Evolutionary conservation across 2,329 filamentous ascomycete species (phyloP).

Genomic region (Penicillium sp.): DNA sequence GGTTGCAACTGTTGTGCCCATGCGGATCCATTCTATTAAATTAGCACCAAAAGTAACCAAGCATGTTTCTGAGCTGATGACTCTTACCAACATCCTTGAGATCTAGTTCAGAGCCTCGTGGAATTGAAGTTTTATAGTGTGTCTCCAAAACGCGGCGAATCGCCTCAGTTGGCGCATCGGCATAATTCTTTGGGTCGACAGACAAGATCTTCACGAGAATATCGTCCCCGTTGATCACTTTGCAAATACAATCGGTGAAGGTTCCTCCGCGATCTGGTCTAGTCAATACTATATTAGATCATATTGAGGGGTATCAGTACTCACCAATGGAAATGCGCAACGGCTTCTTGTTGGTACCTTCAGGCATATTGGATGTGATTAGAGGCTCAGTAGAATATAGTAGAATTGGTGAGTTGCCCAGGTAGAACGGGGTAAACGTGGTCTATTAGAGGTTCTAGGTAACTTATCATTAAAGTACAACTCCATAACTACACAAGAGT

Average conservation of each 20-base stretch:
- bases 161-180: slow-evolving; percentile 58
- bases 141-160: slow-evolving; percentile 18
- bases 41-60: neutral
- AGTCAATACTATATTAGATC: neutral
- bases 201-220: slow-evolving; percentile 81
- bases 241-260: slow-evolving; percentile 17
- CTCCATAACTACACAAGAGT: neutral
- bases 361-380: slow-evolving; percentile 2
- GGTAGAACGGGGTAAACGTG: neutral
- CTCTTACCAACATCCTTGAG: slow-evolving; percentile 14
- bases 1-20: slow-evolving; percentile 89
- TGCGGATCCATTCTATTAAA: slow-evolving; percentile 59
- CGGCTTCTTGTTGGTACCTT: neutral
- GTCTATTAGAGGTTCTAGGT: neutral
- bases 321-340: slow-evolving; percentile 2
- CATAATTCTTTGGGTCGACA: slow-evolving; percentile 82
- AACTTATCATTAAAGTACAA: neutral
- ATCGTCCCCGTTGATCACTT: slow-evolving; percentile 43
- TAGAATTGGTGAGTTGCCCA: neutral
- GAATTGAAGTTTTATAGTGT: slow-evolving; percentile 8
- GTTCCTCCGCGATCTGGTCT: slow-evolving; percentile 42
- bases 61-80: neutral
- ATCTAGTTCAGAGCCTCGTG: slow-evolving; percentile 17
- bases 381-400: neutral
- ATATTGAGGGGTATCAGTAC: neutral